A percentile compares a stretch with the other conserved stretches of the same genome.
Conservation (phyloP, 2,329 filamentous ascomycete species). For the Epicoccum sorghinum region DNA sequence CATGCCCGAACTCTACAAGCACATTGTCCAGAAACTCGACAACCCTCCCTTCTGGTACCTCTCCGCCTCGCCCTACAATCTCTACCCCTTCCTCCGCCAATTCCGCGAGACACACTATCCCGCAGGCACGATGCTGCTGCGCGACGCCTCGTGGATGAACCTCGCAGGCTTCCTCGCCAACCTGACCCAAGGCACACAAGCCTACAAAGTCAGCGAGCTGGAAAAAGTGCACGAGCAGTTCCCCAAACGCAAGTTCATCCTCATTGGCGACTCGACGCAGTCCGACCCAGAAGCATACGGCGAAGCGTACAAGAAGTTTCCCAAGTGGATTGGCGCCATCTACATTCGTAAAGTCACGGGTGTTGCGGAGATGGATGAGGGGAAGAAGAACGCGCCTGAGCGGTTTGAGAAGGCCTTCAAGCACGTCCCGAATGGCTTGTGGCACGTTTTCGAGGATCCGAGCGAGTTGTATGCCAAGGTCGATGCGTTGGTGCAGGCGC, state of each 20-base stretch:
- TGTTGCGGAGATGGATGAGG: constrained; percentile 74
- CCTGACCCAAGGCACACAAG: constrained; percentile 78
- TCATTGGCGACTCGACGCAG: constrained; percentile 90
- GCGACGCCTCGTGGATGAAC: constrained; percentile 86
- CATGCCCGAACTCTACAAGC: constrained; percentile 83
- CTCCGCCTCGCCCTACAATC: constrained; percentile 90
- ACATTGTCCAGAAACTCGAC: constrained; percentile 62
- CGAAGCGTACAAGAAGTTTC: constrained; percentile 71
- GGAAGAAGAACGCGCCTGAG: constrained; percentile 68
- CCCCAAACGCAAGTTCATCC: constrained; percentile 78
- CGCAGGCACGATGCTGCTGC: constrained; percentile 79
- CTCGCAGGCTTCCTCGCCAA: constrained; percentile 78
- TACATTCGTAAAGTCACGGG: constrained; percentile 84
- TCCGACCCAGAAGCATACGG: constrained; percentile 90
- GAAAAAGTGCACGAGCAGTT: constrained; percentile 79
- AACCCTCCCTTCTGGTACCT: constrained; percentile 88
- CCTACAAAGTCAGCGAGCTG: constrained; percentile 85
- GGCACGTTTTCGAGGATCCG: constrained; percentile 84
- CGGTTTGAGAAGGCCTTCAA: constrained; percentile 86
- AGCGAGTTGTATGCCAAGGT: constrained; percentile 62
- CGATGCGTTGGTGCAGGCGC: constrained; percentile 29
- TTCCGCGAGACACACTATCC: constrained; percentile 78
- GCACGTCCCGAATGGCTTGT: constrained; percentile 70
- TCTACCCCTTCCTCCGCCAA: constrained; percentile 81
- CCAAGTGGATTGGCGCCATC: constrained; percentile 81